Conservation (phyloP, 129 eudicot genomes). For the Daucus carota region DH1_v3.0 NC_030383.2:40152501-40153000, state of each 20-base stretch:
- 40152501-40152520: too few species aligned
- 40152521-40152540: too few species aligned
- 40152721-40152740: not conserved
- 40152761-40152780: constrained; percentile 3
- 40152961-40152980: too few species aligned
- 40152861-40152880: not conserved
- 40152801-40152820: constrained; percentile 5
- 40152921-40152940: too few species aligned
- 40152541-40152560: too few species aligned
- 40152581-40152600: too few species aligned
- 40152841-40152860: not conserved
- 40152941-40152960: too few species aligned
- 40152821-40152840: not conserved
- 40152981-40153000: too few species aligned
- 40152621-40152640: too few species aligned
- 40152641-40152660: not conserved
- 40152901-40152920: not conserved
- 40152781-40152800: constrained; percentile 7
- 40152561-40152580: too few species aligned
- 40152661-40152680: not conserved
- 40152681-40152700: not conserved
- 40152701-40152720: not conserved
- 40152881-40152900: not conserved
- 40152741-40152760: not conserved
- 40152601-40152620: too few species aligned